Evolutionary conservation across 208 protist species (phyloP).

Genomic region (Trypanosoma rangeli): DNA sequence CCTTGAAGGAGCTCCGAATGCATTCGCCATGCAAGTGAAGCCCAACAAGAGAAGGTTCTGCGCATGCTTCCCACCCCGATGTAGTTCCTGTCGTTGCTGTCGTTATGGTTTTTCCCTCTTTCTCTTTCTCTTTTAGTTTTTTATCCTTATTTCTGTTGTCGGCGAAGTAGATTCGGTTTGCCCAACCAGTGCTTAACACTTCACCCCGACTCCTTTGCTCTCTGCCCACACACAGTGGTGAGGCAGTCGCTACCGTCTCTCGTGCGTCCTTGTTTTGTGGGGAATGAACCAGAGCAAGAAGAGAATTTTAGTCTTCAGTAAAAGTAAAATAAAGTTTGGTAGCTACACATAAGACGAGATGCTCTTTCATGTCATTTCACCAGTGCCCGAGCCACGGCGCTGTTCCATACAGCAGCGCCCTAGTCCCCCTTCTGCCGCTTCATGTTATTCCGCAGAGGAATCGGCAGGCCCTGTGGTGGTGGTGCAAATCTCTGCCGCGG

Average conservation of each 20-base stretch:
- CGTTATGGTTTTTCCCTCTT: background rate
- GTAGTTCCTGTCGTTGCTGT: background rate
- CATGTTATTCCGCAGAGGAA: constrained; percentile 2
- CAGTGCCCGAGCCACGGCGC: background rate
- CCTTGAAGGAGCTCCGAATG: constrained; percentile 66
- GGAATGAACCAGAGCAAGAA: background rate
- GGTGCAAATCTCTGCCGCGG: constrained; percentile 13
- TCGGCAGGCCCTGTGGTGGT: background rate
- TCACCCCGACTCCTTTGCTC: background rate
- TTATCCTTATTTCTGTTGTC: background rate
- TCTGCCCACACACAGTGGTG: background rate
- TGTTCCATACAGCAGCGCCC: background rate
- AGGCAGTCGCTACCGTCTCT: background rate
- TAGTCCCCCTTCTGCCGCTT: constrained; percentile 10
- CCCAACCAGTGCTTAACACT: background rate
- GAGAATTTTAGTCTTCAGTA: background rate
- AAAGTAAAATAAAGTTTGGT: background rate
- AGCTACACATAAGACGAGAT: background rate
- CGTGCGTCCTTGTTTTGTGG: background rate
- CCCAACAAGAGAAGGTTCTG: constrained; percentile 3
- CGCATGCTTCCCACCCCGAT: constrained; percentile 1
- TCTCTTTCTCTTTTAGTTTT: constrained; percentile 1
- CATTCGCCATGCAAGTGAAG: constrained; percentile 47
- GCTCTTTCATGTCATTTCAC: background rate
- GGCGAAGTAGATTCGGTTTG: background rate